Base-by-base conservation (phyloP, 2,329 filamentous ascomycete species). In the Arthrobotrys sphaeroides region DNA sequence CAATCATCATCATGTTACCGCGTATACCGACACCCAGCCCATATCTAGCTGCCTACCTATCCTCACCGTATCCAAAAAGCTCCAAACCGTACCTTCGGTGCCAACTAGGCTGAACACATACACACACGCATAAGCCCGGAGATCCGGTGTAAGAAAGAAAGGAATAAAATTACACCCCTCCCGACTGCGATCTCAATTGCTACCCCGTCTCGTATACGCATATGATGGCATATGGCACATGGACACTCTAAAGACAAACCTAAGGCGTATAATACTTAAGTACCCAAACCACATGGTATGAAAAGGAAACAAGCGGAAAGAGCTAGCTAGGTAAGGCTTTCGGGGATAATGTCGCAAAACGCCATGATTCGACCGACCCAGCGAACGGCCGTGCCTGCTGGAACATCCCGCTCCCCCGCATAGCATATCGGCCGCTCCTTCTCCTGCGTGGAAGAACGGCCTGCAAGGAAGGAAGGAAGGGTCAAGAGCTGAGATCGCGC, bases 401-500 rank as follows among this genome's bases (percentile, higher is more conserved):
- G 51, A 55, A 55, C 16, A 55, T 55, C 51, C 51, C 51, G 51
- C 51, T 10, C 49, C 16, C 7, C 20, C 2, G 5, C 20, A 10
- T 26, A 5, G 28, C 28, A 33, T 33, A 33, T 33, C 5, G 28
- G 10, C 28, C n/a, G n/a, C n/a, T n/a, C n/a, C 16, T 6, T 43
- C 36, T n/a, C 36, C 36, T n/a, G 36, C 36, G 16, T 40, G 36
- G 36, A 16, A 28, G 47, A 53, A 20, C 47, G 22, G 51, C 3
- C n/a, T 38, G 51, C 51, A 55, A 55, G 51, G 51, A 38, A 55
- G 10, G 28, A 10, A 10, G 28, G 28, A 10, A 33, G 5, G 10
- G n/a, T n/a, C n/a, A n/a, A n/a, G 47, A 55, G 31, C 51, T 55
- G 51, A 55, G 36, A 55, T n/a, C 16, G 49, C 26, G 31, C 51